Evolutionary conservation across 768 basidiomycete genomes (phyloP), one percentile per base, ranked within the genome.

Genomic region (Agrocybe praecox): DNA sequence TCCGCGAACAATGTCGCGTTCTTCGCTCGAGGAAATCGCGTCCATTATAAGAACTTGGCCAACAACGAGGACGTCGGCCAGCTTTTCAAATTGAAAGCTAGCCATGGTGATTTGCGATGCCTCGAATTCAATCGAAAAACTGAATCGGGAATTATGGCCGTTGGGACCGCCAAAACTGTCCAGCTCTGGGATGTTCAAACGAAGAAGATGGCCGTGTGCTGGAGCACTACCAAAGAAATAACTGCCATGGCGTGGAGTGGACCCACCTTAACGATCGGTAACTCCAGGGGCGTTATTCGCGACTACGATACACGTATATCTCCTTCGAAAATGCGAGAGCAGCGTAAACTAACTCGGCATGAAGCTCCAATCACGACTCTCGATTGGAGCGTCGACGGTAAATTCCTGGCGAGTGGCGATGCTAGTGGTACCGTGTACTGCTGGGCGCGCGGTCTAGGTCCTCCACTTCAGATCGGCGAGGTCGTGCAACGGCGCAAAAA

Each of bases 321-420:
- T 2, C 64, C 70, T 10, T 53, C 70, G 23, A 80, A 78, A 69
- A 75, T 80, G 58, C 79, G 79, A 65, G 89, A 91, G 66, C 85
- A 87, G 64, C 80, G 79, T 59, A 86, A 87, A 65, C 73, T 89
- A 49, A 80, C 81, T 10, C 80, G 89, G 1, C 92, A 94, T 68
- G 83, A 86, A 53, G 81, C 82, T 4, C 77, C 82, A 58, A 85
- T 92, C 45, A 83, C 84, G 33, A 80, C 82, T 42, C 70, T 92
- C 32, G 77, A 79, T 23, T 94, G 90, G 90, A 80, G 87, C 58
- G 67, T 73, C 4, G 84, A 90, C 56, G 86, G 87, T 0, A 79
- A 82, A 63, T 70, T 88, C 23, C 76, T 92, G 21, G 91, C 92
- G 4, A 89, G 86, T 62, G 92, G 90, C 0, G 92, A 92, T 47